Evolutionary conservation across 2,329 filamentous ascomycete species (phyloP).

Genomic region (Cryphonectria parasitica): DNA sequence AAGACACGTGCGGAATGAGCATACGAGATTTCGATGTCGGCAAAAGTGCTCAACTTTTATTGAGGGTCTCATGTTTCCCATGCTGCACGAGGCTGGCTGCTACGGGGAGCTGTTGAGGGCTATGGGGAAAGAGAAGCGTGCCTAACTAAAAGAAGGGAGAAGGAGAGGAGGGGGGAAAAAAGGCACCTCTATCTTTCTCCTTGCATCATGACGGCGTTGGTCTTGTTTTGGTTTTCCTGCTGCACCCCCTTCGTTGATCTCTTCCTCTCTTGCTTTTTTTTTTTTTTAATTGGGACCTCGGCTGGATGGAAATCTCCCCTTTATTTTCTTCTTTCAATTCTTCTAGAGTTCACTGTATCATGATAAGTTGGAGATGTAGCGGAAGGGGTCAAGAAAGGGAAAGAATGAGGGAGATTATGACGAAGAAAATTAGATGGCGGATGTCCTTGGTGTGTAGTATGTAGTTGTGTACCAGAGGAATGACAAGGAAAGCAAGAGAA

Average conservation of each 20-base stretch:
- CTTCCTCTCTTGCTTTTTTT: not conserved
- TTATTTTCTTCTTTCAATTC: not conserved
- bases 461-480: not conserved
- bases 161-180: not conserved
- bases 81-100: not conserved
- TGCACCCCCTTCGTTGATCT: conserved; percentile 8
- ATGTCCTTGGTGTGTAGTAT: not conserved
- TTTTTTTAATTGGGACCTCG: not conserved
- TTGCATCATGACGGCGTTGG: conserved; percentile 25
- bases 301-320: conserved; percentile 23
- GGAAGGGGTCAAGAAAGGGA: not conserved
- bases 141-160: not conserved
- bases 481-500: not conserved
- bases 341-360: not conserved
- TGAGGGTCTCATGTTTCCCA: not conserved
- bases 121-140: not conserved
- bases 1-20: not conserved
- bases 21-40: not conserved
- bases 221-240: conserved; percentile 1
- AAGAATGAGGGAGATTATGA: not conserved
- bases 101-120: not conserved
- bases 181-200: conserved; percentile 6
- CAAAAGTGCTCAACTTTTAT: not conserved
- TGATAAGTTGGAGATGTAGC: not conserved
- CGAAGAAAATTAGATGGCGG: not conserved